Conservation (phyloP, 768 basidiomycete species). For the Agaricus subrufescens region DNA sequence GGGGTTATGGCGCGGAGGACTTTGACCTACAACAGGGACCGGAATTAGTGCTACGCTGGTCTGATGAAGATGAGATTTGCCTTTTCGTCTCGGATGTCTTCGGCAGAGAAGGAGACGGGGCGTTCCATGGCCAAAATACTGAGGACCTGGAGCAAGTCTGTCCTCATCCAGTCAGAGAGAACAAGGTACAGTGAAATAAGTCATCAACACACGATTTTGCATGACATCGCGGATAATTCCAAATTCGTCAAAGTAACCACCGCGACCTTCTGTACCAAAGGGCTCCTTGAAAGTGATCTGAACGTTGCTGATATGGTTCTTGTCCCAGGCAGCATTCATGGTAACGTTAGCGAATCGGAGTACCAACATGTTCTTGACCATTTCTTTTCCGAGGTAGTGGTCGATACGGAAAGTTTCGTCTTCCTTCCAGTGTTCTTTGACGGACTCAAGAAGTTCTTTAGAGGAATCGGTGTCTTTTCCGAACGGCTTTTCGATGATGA, state of each 20-base stretch:
- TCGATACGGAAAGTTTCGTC: constrained; percentile 99
- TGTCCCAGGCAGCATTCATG: constrained; percentile 88
- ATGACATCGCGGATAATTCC: constrained; percentile 97
- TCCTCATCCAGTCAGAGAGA: neutral
- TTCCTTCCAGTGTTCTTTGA: constrained; percentile 90
- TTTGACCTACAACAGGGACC: constrained; percentile 66
- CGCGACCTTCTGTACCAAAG: constrained; percentile 98
- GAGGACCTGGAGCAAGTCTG: constrained; percentile 93
- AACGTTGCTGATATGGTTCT: constrained; percentile 92
- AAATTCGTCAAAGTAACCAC: constrained; percentile 99
- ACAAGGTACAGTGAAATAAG: constrained; percentile 11
- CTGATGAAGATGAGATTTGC: constrained; percentile 30
- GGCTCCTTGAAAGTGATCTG: constrained; percentile 99
- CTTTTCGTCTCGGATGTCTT: constrained; percentile 99
- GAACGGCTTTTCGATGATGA: constrained; percentile 98
- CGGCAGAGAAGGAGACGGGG: constrained; percentile 93
- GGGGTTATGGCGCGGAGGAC: constrained; percentile 89
- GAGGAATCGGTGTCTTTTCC: constrained; percentile 91
- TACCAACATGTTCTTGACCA: constrained; percentile 98
- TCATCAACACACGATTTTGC: constrained; percentile 83
- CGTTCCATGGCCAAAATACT: constrained; percentile 97
- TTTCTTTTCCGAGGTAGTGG: constrained; percentile 99
- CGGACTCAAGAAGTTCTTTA: constrained; percentile 65
- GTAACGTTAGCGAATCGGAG: constrained; percentile 94
- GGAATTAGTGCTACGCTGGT: constrained; percentile 2